These are phyloP conservation scores for Crithidia acanthocephali DNA, from an alignment of 208 protist species.

Conservation along the genomic window DNA sequence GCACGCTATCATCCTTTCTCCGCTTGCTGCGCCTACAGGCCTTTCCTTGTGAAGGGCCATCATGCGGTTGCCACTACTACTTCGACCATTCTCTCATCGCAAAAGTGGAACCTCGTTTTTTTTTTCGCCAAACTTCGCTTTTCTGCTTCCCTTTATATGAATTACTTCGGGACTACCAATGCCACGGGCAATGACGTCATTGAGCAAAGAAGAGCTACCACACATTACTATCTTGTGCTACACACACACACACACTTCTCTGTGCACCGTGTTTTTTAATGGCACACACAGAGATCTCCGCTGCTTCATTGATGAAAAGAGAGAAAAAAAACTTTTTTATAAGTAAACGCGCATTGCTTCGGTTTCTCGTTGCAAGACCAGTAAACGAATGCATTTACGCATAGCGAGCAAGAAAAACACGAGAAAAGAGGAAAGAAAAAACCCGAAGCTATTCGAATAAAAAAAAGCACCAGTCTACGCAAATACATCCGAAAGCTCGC, in stretches of 20 bases:
- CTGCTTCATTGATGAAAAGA: conserved; percentile 9
- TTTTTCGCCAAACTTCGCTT: no score
- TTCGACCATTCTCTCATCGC: no score
- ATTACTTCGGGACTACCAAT: no score
- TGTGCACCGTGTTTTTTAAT: background rate
- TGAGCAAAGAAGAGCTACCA: no score
- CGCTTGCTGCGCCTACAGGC: background rate
- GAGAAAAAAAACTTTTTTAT: conserved; percentile 18
- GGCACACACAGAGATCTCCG: background rate
- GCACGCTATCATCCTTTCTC: background rate
- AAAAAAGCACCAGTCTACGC: background rate
- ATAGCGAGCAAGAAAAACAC: background rate
- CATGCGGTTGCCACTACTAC: no score
- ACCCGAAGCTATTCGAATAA: background rate
- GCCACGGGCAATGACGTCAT: no score
- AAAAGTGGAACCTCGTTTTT: no score
- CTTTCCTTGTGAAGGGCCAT: no score
- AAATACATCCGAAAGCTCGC: background rate
- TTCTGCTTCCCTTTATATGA: no score
- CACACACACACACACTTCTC: no score
- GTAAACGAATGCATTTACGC: background rate
- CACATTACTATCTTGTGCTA: no score
- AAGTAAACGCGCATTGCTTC: background rate
- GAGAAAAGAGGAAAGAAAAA: background rate
- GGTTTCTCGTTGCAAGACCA: conserved; percentile 2